Evolutionary conservation across 2,329 filamentous ascomycete genomes (phyloP).

Genomic region (Talaromyces albobiverticillius): DNA sequence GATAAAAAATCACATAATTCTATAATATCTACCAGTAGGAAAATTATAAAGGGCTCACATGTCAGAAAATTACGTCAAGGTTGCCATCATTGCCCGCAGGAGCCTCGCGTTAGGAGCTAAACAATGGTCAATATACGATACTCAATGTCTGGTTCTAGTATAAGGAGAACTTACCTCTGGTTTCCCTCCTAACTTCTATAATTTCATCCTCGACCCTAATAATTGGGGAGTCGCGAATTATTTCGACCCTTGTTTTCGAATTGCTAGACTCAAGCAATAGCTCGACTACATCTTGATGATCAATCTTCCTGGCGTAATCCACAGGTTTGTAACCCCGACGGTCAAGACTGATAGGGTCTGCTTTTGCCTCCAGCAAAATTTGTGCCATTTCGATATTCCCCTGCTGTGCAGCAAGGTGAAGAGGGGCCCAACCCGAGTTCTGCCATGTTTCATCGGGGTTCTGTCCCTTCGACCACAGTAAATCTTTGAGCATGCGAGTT

Average conservation of each 20-base stretch:
- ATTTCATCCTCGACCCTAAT: neutral
- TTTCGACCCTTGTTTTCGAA: neutral
- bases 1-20: no score
- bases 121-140: neutral
- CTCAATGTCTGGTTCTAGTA: neutral
- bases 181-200: neutral
- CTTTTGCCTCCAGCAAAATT: neutral
- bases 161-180: neutral
- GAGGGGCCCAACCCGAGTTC: neutral
- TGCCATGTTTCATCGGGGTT: neutral
- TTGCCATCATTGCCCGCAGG: neutral
- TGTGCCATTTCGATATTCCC: neutral
- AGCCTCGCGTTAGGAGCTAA: neutral
- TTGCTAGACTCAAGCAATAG: neutral
- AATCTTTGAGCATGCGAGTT: neutral
- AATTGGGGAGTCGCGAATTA: neutral
- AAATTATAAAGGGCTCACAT: no score
- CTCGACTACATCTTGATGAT: neutral
- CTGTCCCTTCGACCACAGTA: neutral
- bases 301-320: neutral
- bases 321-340: neutral
- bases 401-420: neutral
- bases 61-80: neutral
- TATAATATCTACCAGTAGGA: no score
- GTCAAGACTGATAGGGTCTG: neutral